phyloP scores from a whole-genome alignment of 2,329 filamentous ascomycete species.

The Neurospora sp. region DNA sequence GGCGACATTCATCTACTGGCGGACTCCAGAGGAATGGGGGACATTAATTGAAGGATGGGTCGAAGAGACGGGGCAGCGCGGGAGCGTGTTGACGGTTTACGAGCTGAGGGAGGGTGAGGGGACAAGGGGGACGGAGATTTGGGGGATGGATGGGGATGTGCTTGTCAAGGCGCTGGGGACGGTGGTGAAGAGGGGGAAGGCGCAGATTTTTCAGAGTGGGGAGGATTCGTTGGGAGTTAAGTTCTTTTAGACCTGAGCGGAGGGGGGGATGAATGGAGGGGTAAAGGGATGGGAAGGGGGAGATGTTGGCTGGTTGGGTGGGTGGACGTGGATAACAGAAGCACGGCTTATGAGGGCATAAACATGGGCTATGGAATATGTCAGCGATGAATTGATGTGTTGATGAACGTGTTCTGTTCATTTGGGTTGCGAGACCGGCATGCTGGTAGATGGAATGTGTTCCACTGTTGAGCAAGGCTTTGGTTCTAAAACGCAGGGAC shows the following conservation, averaged over 20 bases:
- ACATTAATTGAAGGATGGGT: conserved; percentile 68
- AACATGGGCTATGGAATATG: not conserved
- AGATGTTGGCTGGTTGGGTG: not conserved
- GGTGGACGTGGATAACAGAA: not conserved
- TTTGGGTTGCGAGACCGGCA: too few species aligned
- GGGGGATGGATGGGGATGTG: conserved; percentile 78
- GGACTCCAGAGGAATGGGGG: conserved; percentile 84
- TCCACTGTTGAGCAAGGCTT: not conserved
- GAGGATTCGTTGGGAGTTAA: conserved; percentile 89
- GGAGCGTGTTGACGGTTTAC: conserved; percentile 82
- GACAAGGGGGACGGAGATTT: conserved; percentile 64
- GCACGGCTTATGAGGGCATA: not conserved
- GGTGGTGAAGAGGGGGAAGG: conserved; percentile 82
- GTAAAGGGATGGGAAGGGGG: not conserved
- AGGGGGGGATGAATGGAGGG: not conserved
- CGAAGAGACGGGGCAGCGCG: conserved; percentile 81
- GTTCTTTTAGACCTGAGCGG: conserved; percentile 57
- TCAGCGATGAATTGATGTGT: not conserved
- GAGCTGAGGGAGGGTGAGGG: conserved; percentile 84
- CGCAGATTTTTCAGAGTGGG: conserved; percentile 66
- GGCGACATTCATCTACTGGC: conserved; percentile 73
- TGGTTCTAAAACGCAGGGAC: not conserved
- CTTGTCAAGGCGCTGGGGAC: conserved; percentile 70
- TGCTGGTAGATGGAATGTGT: not conserved
- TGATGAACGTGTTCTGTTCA: not conserved